These are phyloP conservation scores for Pezicula rhizophila DNA, from an alignment of 2,329 filamentous ascomycete species.

Conservation along the genomic window DNA sequence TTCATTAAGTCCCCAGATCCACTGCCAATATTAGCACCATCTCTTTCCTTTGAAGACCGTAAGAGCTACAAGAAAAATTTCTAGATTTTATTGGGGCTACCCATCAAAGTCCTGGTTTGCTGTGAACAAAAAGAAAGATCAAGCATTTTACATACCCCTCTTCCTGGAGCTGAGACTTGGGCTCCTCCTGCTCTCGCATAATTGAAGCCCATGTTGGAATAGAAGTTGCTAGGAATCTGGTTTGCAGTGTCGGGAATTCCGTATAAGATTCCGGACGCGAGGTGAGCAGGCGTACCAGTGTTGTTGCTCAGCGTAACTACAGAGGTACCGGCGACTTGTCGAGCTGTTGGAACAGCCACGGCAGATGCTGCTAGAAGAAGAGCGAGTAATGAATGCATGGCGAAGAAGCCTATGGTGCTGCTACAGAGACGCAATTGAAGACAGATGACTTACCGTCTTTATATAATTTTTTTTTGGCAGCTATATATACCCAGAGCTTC, in stretches of 20 bases:
- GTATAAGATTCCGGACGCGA: conserved; percentile 37
- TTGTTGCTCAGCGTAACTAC: conserved; percentile 26
- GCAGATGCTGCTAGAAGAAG: conserved; percentile 8
- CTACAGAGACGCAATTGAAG: too few species aligned
- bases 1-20: conserved; percentile 31
- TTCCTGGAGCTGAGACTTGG: conserved; percentile 28
- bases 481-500: too few species aligned
- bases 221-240: conserved; percentile 34
- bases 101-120: too few species aligned
- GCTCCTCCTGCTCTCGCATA: conserved; percentile 35
- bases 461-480: too few species aligned
- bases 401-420: not conserved
- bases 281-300: conserved; percentile 27
- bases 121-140: too few species aligned
- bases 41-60: too few species aligned
- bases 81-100: too few species aligned
- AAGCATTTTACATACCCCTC: conserved; percentile 16
- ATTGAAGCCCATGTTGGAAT: conserved; percentile 34
- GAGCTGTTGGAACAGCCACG: conserved; percentile 7
- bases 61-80: too few species aligned
- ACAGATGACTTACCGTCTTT: too few species aligned
- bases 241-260: conserved; percentile 33
- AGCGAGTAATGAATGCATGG: conserved; percentile 1
- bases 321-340: conserved; percentile 14
- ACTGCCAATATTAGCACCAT: conserved; percentile 9